Base-by-base conservation (phyloP, 192 early-diverging fungal species). In the Dissophora globulifera region DNA sequence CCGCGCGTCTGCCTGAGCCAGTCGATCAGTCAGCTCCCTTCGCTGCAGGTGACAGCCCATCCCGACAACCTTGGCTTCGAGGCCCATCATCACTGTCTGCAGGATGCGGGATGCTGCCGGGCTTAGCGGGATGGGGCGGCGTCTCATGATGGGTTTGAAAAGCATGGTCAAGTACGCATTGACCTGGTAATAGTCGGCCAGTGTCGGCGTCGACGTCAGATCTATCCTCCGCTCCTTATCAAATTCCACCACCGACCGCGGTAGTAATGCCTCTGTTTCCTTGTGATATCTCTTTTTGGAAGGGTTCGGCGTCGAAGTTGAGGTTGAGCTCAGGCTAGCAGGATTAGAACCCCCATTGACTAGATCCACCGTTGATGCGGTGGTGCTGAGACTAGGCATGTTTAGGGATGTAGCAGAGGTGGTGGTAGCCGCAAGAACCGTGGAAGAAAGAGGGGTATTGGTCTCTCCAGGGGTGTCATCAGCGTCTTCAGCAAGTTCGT, bases 21-120 rank as follows among this genome's bases (percentile, higher is more conserved):
- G 19, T 17, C 52, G n/a, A 12, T 15, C 27, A 0, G 57, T 58
- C 42, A 75, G 45, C 30, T 66, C 62, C 22, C 6, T 6, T 42
- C 71, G 48, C 22, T 75, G 71, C 7, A 25, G 41, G 17, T 66
- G 56, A 9, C 71, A 75, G 10, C 71, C 71, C 71, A 75, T 75
- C 4, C 55, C 50, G 2, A 75, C 15, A 1, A 75, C 13, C 50
- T 66, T 75, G 16, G 27, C 55, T 42, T 75, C 71, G 1, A 75
- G 31, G 0, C 56, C 62, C 7, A 13, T 4, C 16, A 75, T 16
- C 48, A 75, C 19, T 15, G 71, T 60, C 26, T 65, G 62, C 1
- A 75, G 40, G 9, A 75, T 66, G 2, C 57, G 62, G 4, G 30
- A 46, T 3, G 62, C 54, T 11, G 26, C 43, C 0, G 62, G 49